Conservation (phyloP, 2,329 filamentous ascomycete species). For the Talaromyces sp. region DNA sequence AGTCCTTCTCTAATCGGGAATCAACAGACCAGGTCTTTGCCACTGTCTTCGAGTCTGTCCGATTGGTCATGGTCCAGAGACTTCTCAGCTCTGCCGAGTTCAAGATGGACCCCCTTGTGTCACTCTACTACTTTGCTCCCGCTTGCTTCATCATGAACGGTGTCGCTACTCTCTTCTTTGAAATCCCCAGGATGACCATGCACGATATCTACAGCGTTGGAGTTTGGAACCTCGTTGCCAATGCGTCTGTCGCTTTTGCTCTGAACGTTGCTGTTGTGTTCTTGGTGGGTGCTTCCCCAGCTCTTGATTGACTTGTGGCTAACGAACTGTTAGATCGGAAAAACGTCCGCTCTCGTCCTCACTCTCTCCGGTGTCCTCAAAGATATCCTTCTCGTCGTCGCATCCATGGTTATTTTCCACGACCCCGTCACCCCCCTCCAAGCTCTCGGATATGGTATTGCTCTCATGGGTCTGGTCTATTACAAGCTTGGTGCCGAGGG, state of each 20-base stretch:
- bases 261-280: constrained; percentile 84
- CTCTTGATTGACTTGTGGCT: background rate
- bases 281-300: constrained; percentile 56
- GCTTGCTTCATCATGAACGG: constrained; percentile 79
- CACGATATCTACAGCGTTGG: constrained; percentile 65
- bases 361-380: constrained; percentile 83
- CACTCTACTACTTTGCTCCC: constrained; percentile 85
- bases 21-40: constrained; percentile 62
- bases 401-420: constrained; percentile 73
- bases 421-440: constrained; percentile 69
- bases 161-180: constrained; percentile 63
- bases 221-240: constrained; percentile 62
- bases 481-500: constrained; percentile 67
- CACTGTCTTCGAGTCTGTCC: constrained; percentile 75
- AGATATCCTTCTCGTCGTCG: constrained; percentile 75
- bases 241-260: constrained; percentile 72
- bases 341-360: constrained; percentile 80
- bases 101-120: constrained; percentile 86
- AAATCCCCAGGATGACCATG: constrained; percentile 63
- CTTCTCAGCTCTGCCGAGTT: constrained; percentile 72
- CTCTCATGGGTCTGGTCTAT: constrained; percentile 63
- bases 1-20: background rate
- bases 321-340: constrained; percentile 65
- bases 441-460: constrained; percentile 72
- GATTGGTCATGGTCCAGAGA: constrained; percentile 80